A percentile compares a stretch with the other conserved stretches of the same genome.
These are phyloP conservation scores for Odonthalia washingtoniensis DNA, from an alignment of 31 red algal species.

Conservation along the genomic window DNA sequence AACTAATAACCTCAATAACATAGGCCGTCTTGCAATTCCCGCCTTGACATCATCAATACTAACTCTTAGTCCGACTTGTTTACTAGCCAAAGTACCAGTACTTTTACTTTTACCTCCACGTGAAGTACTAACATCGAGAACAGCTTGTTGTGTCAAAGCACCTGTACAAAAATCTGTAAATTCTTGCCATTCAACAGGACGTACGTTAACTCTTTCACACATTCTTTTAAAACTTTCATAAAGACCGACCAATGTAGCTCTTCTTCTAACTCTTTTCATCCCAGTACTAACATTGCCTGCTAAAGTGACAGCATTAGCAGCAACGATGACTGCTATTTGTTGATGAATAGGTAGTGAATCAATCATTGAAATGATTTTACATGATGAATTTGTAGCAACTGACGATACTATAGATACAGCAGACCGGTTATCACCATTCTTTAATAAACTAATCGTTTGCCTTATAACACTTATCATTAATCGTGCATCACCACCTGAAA, in stretches of 20 bases:
- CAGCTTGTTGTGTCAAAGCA: slow-evolving; percentile 67
- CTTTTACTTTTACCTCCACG: slow-evolving; percentile 21
- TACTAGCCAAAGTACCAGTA: slow-evolving; percentile 30
- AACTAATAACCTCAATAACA: no score
- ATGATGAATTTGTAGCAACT: background rate
- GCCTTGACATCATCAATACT: slow-evolving; percentile 57
- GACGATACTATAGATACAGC: slow-evolving; percentile 22
- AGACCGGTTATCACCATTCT: background rate
- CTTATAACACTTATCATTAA: slow-evolving; percentile 80
- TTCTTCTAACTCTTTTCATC: background rate
- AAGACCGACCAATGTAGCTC: slow-evolving; percentile 59
- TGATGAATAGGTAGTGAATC: slow-evolving; percentile 63
- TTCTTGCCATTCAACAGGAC: slow-evolving; percentile 34
- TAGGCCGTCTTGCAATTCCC: no score
- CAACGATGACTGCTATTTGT: slow-evolving; percentile 66
- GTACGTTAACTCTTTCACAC: slow-evolving; percentile 55
- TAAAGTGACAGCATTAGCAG: slow-evolving; percentile 54
- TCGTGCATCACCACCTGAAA: slow-evolving; percentile 76
- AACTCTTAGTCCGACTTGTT: slow-evolving; percentile 51
- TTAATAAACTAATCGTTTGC: slow-evolving; percentile 14
- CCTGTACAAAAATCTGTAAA: slow-evolving; percentile 78
- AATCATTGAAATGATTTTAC: slow-evolving; percentile 45
- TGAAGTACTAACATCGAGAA: slow-evolving; percentile 46
- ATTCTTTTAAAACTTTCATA: slow-evolving; percentile 52
- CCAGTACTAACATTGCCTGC: background rate